Conservation (phyloP, 768 basidiomycete genomes). For the Infundibulicybe gibba region DNA sequence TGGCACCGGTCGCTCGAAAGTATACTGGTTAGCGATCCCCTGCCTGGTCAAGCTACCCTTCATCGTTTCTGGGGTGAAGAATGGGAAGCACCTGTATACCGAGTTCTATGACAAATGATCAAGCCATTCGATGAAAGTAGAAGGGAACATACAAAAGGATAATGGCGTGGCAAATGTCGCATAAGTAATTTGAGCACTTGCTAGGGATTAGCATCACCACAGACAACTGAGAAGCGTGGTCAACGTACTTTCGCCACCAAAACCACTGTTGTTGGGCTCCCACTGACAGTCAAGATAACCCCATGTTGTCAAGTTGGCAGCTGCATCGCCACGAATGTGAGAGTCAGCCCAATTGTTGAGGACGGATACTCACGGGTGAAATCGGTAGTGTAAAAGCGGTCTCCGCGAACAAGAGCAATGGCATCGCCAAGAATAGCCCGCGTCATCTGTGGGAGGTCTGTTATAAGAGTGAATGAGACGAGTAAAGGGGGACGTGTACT, state of each 20-base stretch:
- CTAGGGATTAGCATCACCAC: not conserved
- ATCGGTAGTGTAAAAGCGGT: slow-evolving; percentile 49
- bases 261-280: slow-evolving; percentile 36
- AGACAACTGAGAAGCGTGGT: not conserved
- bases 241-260: slow-evolving; percentile 31
- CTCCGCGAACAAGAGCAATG: slow-evolving; percentile 48
- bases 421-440: slow-evolving; percentile 52
- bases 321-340: slow-evolving; percentile 3
- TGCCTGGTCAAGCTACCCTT: slow-evolving; percentile 31
- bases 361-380: slow-evolving; percentile 36
- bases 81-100: slow-evolving; percentile 62
- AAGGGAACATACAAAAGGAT: slow-evolving; percentile 25
- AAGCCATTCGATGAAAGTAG: not conserved
- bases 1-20: slow-evolving; percentile 30
- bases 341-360: too few relatives aligned
- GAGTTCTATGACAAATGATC: slow-evolving; percentile 38
- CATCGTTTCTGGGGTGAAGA: slow-evolving; percentile 51
- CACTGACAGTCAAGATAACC: slow-evolving; percentile 46
- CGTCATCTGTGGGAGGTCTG: slow-evolving; percentile 26
- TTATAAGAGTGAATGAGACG: too few relatives aligned
- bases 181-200: slow-evolving; percentile 39
- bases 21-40: slow-evolving; percentile 30
- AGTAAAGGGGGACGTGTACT: slow-evolving; percentile 7
- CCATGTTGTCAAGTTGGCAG: slow-evolving; percentile 45
- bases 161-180: slow-evolving; percentile 38